phyloP scores from a whole-genome alignment of 257 asterid genomes.

The Hygrophila difformis region DNA sequence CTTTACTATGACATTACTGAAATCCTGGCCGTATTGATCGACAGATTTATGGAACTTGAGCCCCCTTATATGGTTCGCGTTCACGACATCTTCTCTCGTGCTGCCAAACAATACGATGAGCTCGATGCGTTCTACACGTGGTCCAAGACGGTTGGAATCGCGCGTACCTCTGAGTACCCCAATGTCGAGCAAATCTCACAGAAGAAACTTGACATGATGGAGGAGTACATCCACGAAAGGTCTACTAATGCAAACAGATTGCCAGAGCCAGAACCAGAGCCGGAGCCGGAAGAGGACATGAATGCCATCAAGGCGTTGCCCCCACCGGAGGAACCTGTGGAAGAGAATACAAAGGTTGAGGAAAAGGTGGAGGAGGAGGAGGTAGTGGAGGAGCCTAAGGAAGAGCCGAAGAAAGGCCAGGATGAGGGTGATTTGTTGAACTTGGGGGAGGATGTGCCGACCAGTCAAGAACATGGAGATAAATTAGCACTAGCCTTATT shows the following conservation, averaged over 20 bases:
- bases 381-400: slow-evolving; percentile 20
- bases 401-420: slow-evolving; percentile 21
- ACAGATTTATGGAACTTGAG: slow-evolving; percentile 77
- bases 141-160: slow-evolving; percentile 58
- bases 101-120: slow-evolving; percentile 78
- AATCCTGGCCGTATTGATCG: slow-evolving; percentile 52
- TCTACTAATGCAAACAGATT: slow-evolving; percentile 15
- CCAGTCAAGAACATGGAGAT: slow-evolving; percentile 53
- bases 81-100: slow-evolving; percentile 60
- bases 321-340: slow-evolving; percentile 46
- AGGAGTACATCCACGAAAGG: slow-evolving; percentile 62
- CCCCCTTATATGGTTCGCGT: slow-evolving; percentile 51
- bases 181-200: slow-evolving; percentile 68
- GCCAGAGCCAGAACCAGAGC: slow-evolving; percentile 20
- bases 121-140: slow-evolving; percentile 65
- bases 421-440: slow-evolving; percentile 66
- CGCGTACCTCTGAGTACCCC: slow-evolving; percentile 70
- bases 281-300: slow-evolving; percentile 34
- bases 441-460: slow-evolving; percentile 48
- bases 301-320: slow-evolving; percentile 66
- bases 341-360: slow-evolving; percentile 20
- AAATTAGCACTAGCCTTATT: slow-evolving; percentile 73
- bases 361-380: slow-evolving; percentile 6
- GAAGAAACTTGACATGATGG: slow-evolving; percentile 79
- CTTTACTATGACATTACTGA: slow-evolving; percentile 65